These are phyloP conservation scores for Carallia pectinifolia DNA, from an alignment of 345 rosid genomes.

Conservation along the genomic window DNA sequence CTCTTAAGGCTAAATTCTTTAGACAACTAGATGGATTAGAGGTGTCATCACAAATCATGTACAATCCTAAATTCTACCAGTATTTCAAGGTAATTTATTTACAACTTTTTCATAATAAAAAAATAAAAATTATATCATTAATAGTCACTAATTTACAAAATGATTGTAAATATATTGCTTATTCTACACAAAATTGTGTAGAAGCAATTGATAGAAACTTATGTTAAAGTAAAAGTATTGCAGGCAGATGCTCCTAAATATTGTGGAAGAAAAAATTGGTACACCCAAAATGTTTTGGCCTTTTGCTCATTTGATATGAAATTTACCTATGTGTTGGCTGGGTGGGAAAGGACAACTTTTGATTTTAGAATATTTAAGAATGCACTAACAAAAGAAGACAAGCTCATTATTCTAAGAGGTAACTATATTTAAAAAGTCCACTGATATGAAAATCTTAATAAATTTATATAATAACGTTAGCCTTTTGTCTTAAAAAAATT, in stretches of 20 bases:
- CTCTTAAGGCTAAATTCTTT: too few species aligned
- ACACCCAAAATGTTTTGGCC: slow-evolving; percentile 9
- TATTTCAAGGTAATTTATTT: too few species aligned
- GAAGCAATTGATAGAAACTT: not conserved
- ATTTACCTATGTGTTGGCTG: slow-evolving; percentile 13
- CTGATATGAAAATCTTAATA: not conserved
- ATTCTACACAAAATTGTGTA: not conserved
- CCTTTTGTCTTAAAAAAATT: not conserved
- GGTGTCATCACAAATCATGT: too few species aligned
- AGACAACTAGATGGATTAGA: too few species aligned
- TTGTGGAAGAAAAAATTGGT: not conserved
- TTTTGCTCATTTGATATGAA: slow-evolving; percentile 5
- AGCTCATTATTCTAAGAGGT: not conserved
- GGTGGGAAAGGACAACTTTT: slow-evolving; percentile 1
- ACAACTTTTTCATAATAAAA: too few species aligned
- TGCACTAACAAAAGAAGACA: not conserved
- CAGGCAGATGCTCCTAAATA: not conserved
- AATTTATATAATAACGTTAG: too few species aligned
- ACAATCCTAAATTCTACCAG: too few species aligned
- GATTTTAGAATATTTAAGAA: not conserved
- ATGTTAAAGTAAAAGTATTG: not conserved
- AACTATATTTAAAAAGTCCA: not conserved
- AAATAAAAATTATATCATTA: too few species aligned
- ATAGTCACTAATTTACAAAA: too few species aligned
- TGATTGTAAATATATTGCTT: too few species aligned